phyloP scores from a whole-genome alignment of 805 yeast species.

The Nakazawaea populi region DNA sequence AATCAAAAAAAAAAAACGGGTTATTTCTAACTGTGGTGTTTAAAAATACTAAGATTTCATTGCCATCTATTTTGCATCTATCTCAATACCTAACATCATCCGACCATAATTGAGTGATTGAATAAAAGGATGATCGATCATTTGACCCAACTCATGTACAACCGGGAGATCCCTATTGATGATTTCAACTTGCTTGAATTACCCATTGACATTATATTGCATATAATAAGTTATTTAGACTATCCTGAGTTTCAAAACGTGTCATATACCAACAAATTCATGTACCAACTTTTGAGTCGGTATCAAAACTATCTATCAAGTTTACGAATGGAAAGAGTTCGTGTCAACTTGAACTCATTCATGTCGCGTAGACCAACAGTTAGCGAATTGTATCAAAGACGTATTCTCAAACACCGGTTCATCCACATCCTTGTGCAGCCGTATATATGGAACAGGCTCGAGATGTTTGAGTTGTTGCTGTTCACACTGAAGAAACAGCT shows the following conservation, averaged over 20 bases:
- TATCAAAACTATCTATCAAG: not conserved
- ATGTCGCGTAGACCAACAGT: slow-evolving; percentile 1
- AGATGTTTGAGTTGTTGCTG: slow-evolving; percentile 2
- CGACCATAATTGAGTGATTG: not conserved
- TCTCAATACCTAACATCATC: no score
- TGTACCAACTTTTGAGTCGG: not conserved
- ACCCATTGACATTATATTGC: slow-evolving; percentile 8
- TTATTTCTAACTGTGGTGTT: no score
- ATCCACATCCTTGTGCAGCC: slow-evolving; percentile 3
- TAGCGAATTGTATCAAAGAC: slow-evolving; percentile 2
- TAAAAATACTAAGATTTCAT: no score
- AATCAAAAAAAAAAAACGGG: no score
- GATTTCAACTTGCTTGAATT: not conserved
- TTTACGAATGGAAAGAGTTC: not conserved
- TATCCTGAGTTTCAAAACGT: slow-evolving; percentile 3
- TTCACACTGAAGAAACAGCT: slow-evolving; percentile 1
- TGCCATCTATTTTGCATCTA: no score
- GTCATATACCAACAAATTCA: not conserved
- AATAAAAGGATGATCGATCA: slow-evolving; percentile 1
- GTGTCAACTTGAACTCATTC: not conserved
- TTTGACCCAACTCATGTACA: slow-evolving; percentile 3
- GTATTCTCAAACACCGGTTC: slow-evolving; percentile 3
- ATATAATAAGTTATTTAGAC: slow-evolving; percentile 8
- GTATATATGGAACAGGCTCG: slow-evolving; percentile 1
- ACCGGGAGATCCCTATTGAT: not conserved